phyloP scores from a whole-genome alignment of 1,284 basidiomycete genomes.

The Rhodotorula glutinis region DNA sequence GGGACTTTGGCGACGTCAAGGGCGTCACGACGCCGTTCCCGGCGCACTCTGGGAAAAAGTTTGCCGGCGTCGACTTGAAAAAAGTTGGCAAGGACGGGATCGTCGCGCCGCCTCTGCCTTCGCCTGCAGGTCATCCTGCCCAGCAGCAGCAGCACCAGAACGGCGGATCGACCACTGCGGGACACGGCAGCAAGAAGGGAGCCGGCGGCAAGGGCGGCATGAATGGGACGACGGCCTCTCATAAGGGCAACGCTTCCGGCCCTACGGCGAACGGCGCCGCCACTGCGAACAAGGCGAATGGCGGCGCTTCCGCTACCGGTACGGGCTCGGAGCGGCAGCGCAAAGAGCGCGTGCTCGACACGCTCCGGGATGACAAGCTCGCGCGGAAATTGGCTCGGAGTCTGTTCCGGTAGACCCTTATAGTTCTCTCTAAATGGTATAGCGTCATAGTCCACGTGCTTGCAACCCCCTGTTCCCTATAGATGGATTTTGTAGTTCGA shows the following conservation, averaged over 20 bases:
- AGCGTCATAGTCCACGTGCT: neutral
- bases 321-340: slow-evolving; percentile 15
- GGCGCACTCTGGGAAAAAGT: slow-evolving; percentile 2
- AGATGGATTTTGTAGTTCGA: no score
- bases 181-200: neutral
- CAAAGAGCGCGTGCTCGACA: slow-evolving; percentile 20
- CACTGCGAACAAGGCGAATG: slow-evolving; percentile 5
- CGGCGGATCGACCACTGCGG: neutral
- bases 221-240: no score
- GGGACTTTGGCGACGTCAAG: slow-evolving; percentile 30
- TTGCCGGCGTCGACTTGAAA: slow-evolving; percentile 26
- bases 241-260: no score
- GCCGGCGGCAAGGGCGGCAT: neutral
- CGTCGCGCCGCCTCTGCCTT: slow-evolving; percentile 26
- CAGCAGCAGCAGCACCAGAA: neutral
- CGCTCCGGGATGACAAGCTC: slow-evolving; percentile 32
- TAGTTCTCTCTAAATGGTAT: neutral
- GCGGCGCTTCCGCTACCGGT: neutral
- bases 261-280: neutral
- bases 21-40: slow-evolving; percentile 23
- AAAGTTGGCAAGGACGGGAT: slow-evolving; percentile 33
- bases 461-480: neutral
- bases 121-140: neutral
- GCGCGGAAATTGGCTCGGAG: slow-evolving; percentile 30
- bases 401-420: slow-evolving; percentile 20